Base-by-base conservation (phyloP, 1,284 basidiomycete species). In the Pyrrhoderma noxium region DNA sequence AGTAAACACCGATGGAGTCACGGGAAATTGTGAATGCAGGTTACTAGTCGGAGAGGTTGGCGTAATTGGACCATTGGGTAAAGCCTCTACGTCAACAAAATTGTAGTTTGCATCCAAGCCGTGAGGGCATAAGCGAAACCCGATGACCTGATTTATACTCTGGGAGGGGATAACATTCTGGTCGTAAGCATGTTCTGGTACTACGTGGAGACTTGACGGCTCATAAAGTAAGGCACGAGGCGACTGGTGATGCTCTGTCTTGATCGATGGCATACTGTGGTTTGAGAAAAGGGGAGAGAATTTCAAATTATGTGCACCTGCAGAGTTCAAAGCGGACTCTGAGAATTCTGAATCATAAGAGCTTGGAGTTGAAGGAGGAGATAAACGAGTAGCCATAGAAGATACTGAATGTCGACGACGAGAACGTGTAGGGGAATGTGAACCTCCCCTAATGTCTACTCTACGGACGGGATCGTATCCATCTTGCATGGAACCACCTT, bases 71-170 rank as follows among this genome's bases (percentile, higher is more conserved):
- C 57, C 14, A 62, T 62, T 54, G 62, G 59, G 50, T 36, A 79
- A 62, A 36, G 68, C 67, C 63, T 77, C 76, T 49, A 80, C 65
- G 56, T 77, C 73, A 61, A 84, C 68, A 25, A 31, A 31, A 31
- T 31, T 5, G 27, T 70, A 67, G 50, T 79, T 73, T 16, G 79
- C 71, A n/a, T 71, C 65, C 77, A 85, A 82, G 55, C 82, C 81
- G 55, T 84, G 79, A 25, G 83, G 78, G 63, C 73, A 74, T n/a
- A 88, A 64, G 34, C 68, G 72, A 62, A 76, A 55, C 66, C 64
- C 58, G 64, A 67, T 57, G 66, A 76, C 48, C 61, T 65, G 41
- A 27, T 56, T 39, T 42, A 31, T 31, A 31, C 11, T 31, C 27
- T 31, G 38, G 14, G 38, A 40, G n/a, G 38, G 5, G 5, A 14